These are phyloP conservation scores for Cylindrotheca closterium DNA, from an alignment of 108 stramenopile species.

Conservation along the genomic window DNA sequence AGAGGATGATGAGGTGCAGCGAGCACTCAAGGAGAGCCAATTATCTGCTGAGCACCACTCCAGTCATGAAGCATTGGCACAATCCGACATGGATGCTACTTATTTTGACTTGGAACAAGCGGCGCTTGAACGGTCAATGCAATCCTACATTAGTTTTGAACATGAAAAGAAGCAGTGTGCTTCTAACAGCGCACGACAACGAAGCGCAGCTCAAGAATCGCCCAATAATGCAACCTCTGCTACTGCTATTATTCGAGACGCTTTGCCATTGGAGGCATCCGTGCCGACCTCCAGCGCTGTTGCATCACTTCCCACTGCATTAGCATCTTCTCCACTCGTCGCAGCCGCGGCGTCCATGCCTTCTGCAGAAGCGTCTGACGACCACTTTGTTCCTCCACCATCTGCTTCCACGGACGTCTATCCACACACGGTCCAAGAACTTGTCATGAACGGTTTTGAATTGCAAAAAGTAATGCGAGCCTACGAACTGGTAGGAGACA, in stretches of 20 bases:
- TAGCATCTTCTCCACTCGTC: background rate
- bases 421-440: conserved; percentile 73
- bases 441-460: conserved; percentile 87
- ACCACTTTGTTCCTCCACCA: conserved; percentile 3
- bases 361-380: conserved; percentile 14
- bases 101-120: conserved; percentile 86
- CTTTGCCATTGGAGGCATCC: background rate
- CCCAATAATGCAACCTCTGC: background rate
- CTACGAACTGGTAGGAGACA: conserved; percentile 79
- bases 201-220: background rate
- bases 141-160: conserved; percentile 52
- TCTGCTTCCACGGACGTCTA: conserved; percentile 57
- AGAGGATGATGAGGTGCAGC: conserved; percentile 46
- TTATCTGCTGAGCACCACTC: conserved; percentile 35
- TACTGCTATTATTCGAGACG: too few relatives aligned
- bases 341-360: conserved; percentile 17
- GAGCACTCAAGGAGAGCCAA: conserved; percentile 51
- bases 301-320: conserved; percentile 17
- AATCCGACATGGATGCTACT: conserved; percentile 74
- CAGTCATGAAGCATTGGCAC: conserved; percentile 61
- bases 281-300: conserved; percentile 8
- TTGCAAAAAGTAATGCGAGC: conserved; percentile 66
- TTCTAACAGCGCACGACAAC: background rate
- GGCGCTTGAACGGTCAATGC: conserved; percentile 61
- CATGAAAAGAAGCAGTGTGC: conserved; percentile 58